phyloP scores from a whole-genome alignment of 495 filamentous ascomycete species.

The Penicillium soppii region DNA sequence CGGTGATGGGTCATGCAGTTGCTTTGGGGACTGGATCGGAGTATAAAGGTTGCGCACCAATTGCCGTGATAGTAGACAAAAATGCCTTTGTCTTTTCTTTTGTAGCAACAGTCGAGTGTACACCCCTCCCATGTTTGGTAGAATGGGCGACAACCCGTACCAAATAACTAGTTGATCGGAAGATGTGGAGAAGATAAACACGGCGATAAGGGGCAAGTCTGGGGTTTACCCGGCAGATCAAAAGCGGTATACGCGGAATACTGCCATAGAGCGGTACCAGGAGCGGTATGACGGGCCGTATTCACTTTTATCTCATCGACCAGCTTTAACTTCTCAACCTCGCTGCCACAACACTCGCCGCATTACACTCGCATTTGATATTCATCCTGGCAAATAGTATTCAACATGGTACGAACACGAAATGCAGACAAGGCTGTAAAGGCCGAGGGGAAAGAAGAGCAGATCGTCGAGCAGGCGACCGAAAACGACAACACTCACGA shows the following conservation, averaged over 20 bases:
- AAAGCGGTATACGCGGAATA: too few species aligned
- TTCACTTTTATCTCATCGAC: constrained; percentile 14
- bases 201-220: constrained; percentile 14
- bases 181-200: constrained; percentile 27
- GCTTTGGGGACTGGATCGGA: background rate
- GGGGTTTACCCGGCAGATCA: constrained; percentile 18
- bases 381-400: background rate
- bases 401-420: constrained; percentile 18
- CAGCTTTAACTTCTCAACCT: background rate
- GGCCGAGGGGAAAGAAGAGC: constrained; percentile 9
- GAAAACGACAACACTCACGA: constrained; percentile 8
- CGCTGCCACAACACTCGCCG: background rate
- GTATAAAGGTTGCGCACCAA: constrained; percentile 5
- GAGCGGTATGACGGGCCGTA: constrained; percentile 17
- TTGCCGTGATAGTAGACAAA: background rate
- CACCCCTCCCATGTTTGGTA: background rate
- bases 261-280: too few species aligned
- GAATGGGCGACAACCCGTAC: too few species aligned
- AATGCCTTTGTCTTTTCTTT: background rate
- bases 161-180: background rate
- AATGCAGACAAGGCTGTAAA: constrained; percentile 9
- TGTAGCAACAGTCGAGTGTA: background rate
- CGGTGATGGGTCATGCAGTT: constrained; percentile 20
- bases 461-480: constrained; percentile 6
- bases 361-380: background rate